phyloP scores from a whole-genome alignment of 345 rosid species.

The Durio zibethinus region DNA sequence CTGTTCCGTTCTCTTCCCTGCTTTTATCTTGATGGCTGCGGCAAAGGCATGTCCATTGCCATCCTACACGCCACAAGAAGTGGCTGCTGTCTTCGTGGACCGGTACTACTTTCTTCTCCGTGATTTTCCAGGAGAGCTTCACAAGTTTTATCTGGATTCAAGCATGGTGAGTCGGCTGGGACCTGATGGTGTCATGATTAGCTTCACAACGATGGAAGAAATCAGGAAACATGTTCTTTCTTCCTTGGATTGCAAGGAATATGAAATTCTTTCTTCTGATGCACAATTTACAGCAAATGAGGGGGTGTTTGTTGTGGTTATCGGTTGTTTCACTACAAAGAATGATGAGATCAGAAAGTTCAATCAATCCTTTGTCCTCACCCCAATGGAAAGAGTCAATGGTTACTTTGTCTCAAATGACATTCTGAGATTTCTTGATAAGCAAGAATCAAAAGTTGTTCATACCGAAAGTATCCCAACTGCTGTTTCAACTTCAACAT shows the following conservation, averaged over 20 bases:
- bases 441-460: background rate
- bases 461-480: too few species aligned
- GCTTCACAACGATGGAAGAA: background rate
- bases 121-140: background rate
- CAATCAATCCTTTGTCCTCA: background rate
- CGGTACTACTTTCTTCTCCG: background rate
- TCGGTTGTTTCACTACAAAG: background rate
- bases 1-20: background rate
- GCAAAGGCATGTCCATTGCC: background rate
- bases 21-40: background rate
- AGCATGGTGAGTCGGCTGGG: background rate
- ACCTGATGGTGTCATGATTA: background rate
- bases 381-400: background rate
- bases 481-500: background rate
- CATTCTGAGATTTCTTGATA: slow-evolving; percentile 1
- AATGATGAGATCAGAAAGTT: background rate
- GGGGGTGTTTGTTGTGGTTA: background rate
- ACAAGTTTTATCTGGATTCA: background rate
- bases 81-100: background rate
- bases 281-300: background rate
- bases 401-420: background rate
- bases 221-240: background rate
- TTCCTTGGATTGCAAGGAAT: background rate
- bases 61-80: background rate
- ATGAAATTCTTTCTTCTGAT: background rate